A percentile compares a stretch with the other conserved stretches of the same genome.
Evolutionary conservation across 2,329 filamentous ascomycete species (phyloP).

Genomic region (Coleophoma cylindrospora): DNA sequence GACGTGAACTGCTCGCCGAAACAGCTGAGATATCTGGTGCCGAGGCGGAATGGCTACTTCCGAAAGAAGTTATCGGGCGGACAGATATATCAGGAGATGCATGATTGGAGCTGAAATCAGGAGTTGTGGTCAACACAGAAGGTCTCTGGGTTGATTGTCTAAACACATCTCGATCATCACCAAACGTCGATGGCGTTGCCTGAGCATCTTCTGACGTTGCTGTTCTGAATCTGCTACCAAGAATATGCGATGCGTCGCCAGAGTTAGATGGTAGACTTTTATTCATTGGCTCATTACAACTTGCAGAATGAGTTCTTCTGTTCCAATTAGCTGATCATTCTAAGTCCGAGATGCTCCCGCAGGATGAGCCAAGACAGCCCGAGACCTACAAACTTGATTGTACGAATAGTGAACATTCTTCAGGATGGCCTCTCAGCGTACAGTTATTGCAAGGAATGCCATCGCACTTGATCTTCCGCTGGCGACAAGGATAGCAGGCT

Average conservation of each 20-base stretch:
- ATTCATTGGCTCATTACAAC: neutral
- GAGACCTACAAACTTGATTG: neutral
- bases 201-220: neutral
- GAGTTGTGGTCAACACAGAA: neutral
- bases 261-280: neutral
- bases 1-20: neutral
- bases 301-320: neutral
- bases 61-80: neutral
- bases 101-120: neutral
- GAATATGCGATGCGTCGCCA: neutral
- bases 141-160: neutral
- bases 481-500: conserved; percentile 4
- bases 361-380: neutral
- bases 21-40: neutral
- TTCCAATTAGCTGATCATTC: neutral
- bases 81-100: neutral
- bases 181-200: neutral
- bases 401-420: neutral
- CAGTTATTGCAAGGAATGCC: conserved; percentile 1
- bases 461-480: conserved; percentile 1
- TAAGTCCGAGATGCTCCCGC: neutral
- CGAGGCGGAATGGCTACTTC: neutral
- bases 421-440: neutral
- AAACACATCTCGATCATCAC: neutral
- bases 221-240: neutral